phyloP scores from a whole-genome alignment of 2,329 filamentous ascomycete genomes.

The Teratosphaeria destructans region DNA sequence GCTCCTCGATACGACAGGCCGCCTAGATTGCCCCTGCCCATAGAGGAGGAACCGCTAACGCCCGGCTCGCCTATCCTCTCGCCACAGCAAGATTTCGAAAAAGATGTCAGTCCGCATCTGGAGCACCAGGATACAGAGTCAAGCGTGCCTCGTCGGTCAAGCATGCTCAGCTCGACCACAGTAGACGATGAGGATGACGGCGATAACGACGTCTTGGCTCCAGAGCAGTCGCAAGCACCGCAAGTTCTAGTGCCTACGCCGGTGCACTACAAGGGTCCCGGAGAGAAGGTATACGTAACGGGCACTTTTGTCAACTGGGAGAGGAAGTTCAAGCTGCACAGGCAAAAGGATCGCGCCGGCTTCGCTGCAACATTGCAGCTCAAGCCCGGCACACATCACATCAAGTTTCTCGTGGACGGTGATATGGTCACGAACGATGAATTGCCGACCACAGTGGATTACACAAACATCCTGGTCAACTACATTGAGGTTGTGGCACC shows the following conservation, averaged over 20 bases:
- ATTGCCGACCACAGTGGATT: conserved; percentile 90
- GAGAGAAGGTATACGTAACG: conserved; percentile 85
- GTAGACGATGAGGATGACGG: conserved; percentile 63
- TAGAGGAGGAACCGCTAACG: conserved; percentile 81
- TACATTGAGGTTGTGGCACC: conserved; percentile 69
- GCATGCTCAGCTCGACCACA: conserved; percentile 45
- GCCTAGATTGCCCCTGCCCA: conserved; percentile 80
- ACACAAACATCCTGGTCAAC: conserved; percentile 95
- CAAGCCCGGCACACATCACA: conserved; percentile 86
- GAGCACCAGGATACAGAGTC: conserved; percentile 36
- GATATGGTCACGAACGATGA: conserved; percentile 82
- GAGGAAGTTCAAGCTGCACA: conserved; percentile 78
- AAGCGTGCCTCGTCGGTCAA: conserved; percentile 43
- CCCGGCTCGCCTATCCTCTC: conserved; percentile 84
- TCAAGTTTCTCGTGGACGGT: conserved; percentile 91
- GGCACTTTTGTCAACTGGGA: conserved; percentile 98
- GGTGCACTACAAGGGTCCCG: conserved; percentile 65
- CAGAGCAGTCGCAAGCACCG: conserved; percentile 55
- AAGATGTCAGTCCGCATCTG: conserved; percentile 43
- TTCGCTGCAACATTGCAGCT: conserved; percentile 73
- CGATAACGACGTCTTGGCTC: conserved; percentile 57
- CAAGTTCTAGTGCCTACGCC: conserved; percentile 60
- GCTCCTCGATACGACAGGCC: conserved; percentile 51
- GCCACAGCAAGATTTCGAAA: conserved; percentile 34
- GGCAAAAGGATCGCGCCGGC: conserved; percentile 43